Conservation (phyloP, 176 grass and related monocot genomes). For the Areca catechu region DNA sequence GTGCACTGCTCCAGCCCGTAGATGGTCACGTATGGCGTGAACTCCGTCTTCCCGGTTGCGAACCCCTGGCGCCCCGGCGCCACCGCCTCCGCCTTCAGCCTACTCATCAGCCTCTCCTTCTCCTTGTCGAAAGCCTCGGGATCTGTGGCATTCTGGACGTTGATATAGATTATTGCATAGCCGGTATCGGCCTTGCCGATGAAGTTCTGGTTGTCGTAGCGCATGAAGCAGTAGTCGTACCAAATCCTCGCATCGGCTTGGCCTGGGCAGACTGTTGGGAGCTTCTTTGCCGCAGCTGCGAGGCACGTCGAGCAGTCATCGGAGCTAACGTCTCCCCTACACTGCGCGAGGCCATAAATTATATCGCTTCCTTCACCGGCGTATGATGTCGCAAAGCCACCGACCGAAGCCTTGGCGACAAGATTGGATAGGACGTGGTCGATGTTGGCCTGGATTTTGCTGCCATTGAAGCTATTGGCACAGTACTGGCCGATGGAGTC, state of each 20-base stretch:
- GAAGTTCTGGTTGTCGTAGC: constrained; percentile 43
- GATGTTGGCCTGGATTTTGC: constrained; percentile 36
- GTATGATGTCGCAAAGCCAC: constrained; percentile 35
- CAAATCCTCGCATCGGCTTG: constrained; percentile 51
- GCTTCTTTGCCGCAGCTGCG: constrained; percentile 42
- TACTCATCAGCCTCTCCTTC: constrained; percentile 29
- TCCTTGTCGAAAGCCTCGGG: constrained; percentile 35
- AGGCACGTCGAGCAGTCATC: constrained; percentile 45
- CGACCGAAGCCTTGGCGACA: constrained; percentile 28
- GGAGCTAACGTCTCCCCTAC: constrained; percentile 55
- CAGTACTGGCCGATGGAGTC: constrained; percentile 48
- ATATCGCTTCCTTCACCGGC: constrained; percentile 15
- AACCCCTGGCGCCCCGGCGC: constrained; percentile 22
- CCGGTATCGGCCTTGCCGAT: constrained; percentile 29
- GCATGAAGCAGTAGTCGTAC: constrained; percentile 83
- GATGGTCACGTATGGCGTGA: constrained; percentile 46
- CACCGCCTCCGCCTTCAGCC: constrained; percentile 29
- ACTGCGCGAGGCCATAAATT: constrained; percentile 68
- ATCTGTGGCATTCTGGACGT: constrained; percentile 44
- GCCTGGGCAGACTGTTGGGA: constrained; percentile 35
- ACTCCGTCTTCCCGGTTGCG: constrained; percentile 19
- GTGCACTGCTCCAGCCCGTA: constrained; percentile 82
- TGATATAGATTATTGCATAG: constrained; percentile 37
- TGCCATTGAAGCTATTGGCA: constrained; percentile 25
- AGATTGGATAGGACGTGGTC: constrained; percentile 32